phyloP scores from a whole-genome alignment of 192 early-diverging fungal species.

The Fimicolochytrium jonesii region DNA sequence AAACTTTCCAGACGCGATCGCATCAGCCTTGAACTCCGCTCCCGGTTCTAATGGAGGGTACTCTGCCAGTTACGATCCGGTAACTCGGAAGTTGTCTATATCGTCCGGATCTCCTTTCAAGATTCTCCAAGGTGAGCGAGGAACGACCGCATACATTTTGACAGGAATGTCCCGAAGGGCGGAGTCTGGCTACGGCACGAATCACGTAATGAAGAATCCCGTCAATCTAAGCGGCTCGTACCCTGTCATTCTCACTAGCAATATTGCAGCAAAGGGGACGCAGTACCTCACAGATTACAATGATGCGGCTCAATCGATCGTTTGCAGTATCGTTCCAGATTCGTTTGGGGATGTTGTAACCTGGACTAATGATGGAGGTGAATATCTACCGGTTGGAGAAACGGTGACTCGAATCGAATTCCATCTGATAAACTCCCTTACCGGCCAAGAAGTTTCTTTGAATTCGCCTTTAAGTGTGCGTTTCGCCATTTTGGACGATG shows the following conservation, averaged over 20 bases:
- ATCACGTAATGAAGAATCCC: neutral
- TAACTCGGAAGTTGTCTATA: neutral
- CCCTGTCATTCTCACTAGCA: constrained; percentile 7
- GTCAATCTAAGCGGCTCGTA: constrained; percentile 8
- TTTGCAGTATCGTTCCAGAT: neutral
- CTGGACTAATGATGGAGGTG: constrained; percentile 1
- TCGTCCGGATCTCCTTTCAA: too few species aligned
- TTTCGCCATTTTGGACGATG: constrained; percentile 12
- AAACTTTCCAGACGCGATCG: constrained; percentile 17
- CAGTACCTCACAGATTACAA: neutral
- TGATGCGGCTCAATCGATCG: neutral
- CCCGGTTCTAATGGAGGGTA: too few species aligned
- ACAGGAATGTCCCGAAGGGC: neutral
- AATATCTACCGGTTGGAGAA: neutral
- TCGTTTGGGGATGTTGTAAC: constrained; percentile 15
- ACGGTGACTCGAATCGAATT: constrained; percentile 5
- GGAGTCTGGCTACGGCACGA: constrained; percentile 1
- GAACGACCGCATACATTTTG: neutral
- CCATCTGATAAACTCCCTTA: constrained; percentile 9
- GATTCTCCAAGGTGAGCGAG: neutral
- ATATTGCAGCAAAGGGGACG: neutral
- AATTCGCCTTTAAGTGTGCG: constrained; percentile 4
- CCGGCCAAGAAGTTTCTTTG: neutral
- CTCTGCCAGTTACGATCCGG: neutral
- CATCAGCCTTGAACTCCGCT: neutral